Conservation (phyloP, 148 eudicot genomes). For the Bassia scoparia region DNA sequence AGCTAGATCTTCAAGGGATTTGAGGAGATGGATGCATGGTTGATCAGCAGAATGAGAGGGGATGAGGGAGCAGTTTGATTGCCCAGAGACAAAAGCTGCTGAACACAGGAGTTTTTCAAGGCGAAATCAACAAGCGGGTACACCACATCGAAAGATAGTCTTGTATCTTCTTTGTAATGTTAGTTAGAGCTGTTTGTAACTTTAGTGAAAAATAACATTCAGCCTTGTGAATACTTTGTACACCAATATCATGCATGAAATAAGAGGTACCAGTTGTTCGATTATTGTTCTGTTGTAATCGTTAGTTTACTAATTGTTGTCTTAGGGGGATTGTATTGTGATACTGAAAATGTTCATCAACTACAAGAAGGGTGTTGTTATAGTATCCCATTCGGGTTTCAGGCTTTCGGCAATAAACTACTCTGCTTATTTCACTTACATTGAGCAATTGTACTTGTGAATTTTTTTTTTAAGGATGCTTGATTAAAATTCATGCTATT, state of each 20-base stretch:
- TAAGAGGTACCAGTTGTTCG: neutral
- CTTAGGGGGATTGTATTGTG: neutral
- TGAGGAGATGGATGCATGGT: constrained; percentile 10
- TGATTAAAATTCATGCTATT: too few species aligned
- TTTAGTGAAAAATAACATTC: constrained; percentile 14
- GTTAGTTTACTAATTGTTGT: neutral
- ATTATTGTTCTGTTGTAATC: neutral
- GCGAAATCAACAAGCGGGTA: constrained; percentile 19
- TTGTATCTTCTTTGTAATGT: constrained; percentile 4
- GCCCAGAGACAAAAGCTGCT: constrained; percentile 1
- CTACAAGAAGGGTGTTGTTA: neutral
- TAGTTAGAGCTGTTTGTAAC: constrained; percentile 17
- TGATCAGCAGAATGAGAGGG: constrained; percentile 12
- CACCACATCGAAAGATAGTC: constrained; percentile 1
- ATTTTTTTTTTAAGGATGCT: too few species aligned
- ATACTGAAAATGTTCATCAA: neutral
- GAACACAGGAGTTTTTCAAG: constrained; percentile 11
- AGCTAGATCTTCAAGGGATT: constrained; percentile 4
- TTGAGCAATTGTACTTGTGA: neutral
- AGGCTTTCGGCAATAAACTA: too few species aligned
- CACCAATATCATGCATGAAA: constrained; percentile 1
- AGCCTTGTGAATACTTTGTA: constrained; percentile 13
- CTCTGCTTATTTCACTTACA: neutral
- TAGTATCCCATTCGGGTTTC: neutral
- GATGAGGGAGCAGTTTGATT: constrained; percentile 19